These are phyloP conservation scores for Myriosclerotinia curreyana DNA, from an alignment of 2,329 filamentous ascomycete species.

Conservation along the genomic window DNA sequence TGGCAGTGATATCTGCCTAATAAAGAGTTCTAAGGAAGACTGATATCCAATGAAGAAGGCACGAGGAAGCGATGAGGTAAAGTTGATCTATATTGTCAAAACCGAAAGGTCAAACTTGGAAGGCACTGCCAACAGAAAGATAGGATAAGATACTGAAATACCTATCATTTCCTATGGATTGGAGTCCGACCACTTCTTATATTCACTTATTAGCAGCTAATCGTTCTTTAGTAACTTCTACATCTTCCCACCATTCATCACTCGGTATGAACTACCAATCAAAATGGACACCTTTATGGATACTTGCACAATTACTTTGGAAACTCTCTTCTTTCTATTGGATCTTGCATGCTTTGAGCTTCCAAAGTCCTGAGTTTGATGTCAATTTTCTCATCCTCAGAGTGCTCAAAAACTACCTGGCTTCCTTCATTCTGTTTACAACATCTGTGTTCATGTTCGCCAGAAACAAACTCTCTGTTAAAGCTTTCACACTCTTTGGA, in stretches of 20 bases:
- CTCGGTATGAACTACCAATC: neutral
- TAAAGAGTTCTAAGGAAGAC: neutral
- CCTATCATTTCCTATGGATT: neutral
- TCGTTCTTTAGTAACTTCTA: neutral
- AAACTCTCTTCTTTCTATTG: neutral
- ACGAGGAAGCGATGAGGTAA: neutral
- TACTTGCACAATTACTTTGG: neutral
- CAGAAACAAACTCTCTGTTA: neutral
- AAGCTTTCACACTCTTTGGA: neutral
- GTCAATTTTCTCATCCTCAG: neutral
- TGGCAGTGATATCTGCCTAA: too few relatives aligned
- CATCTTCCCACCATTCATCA: neutral
- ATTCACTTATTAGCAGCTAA: neutral
- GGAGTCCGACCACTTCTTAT: neutral
- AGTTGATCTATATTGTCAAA: neutral
- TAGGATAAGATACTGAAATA: neutral
- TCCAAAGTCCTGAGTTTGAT: neutral
- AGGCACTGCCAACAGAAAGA: neutral
- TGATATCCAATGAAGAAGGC: conserved; percentile 2
- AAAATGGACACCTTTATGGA: neutral
- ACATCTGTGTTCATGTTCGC: neutral
- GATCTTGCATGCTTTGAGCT: neutral
- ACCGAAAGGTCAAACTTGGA: neutral
- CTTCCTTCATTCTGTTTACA: neutral
- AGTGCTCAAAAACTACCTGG: neutral